phyloP scores from a whole-genome alignment of 345 rosid species.

The Trapa incisa region DNA sequence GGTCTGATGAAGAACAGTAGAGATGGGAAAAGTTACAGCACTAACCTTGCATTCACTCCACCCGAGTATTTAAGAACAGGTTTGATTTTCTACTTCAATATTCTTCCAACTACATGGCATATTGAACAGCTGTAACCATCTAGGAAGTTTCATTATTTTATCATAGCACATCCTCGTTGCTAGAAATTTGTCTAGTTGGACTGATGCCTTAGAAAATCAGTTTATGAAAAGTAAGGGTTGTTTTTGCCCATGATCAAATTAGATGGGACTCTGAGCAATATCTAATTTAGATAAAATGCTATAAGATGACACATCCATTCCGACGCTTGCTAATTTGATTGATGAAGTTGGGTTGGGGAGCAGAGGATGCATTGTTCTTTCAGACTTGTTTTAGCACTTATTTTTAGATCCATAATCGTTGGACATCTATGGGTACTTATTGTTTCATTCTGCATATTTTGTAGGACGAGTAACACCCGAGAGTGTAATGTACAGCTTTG shows the following conservation, averaged over 20 bases:
- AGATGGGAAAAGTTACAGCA: constrained; percentile 83
- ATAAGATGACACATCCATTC: not conserved
- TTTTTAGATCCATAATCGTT: not conserved
- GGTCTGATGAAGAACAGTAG: constrained; percentile 97
- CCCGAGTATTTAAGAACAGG: constrained; percentile 88
- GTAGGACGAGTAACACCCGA: constrained; percentile 79
- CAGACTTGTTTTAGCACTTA: too few species aligned
- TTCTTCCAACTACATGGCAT: too few species aligned
- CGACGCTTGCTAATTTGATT: not conserved
- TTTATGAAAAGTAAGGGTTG: not conserved
- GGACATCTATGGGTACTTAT: not conserved
- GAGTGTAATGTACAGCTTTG: constrained; percentile 88
- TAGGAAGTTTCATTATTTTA: too few species aligned
- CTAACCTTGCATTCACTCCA: constrained; percentile 86
- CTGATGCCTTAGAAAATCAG: not conserved
- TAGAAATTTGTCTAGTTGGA: not conserved
- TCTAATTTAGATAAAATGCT: not conserved
- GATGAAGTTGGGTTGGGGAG: not conserved
- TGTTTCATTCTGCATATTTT: constrained; percentile 9
- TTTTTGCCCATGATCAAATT: not conserved
- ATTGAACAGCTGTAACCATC: too few species aligned
- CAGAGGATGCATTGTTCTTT: too few species aligned
- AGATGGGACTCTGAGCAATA: not conserved
- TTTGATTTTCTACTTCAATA: constrained; percentile 3
- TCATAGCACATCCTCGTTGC: too few species aligned